Conservation (phyloP, 257 asterid genomes). For the Jaltomata sinuosa region DNA sequence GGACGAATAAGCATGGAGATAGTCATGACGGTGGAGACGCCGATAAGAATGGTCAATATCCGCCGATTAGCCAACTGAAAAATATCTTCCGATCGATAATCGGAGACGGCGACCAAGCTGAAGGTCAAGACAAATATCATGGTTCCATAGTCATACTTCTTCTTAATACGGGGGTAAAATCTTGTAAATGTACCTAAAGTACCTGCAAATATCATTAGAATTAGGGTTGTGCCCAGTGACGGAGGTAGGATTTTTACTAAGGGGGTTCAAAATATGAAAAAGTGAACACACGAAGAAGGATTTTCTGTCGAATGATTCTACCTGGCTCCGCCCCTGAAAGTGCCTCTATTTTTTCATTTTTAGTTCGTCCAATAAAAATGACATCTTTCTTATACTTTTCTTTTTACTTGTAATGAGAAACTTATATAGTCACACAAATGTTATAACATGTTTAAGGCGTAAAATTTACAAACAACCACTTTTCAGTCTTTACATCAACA, state of each 20-base stretch:
- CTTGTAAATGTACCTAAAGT: constrained; percentile 40
- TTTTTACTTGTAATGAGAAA: background rate
- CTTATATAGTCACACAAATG: background rate
- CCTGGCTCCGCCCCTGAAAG: too few relatives aligned
- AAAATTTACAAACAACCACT: too few relatives aligned
- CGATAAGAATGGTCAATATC: constrained; percentile 48
- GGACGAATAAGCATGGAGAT: constrained; percentile 48
- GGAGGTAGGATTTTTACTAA: too few relatives aligned
- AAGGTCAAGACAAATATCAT: constrained; percentile 60
- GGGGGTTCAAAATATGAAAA: too few relatives aligned
- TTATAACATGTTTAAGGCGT: background rate
- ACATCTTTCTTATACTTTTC: background rate
- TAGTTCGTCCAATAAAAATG: background rate
- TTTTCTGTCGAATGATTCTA: too few relatives aligned
- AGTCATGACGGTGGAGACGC: constrained; percentile 42
- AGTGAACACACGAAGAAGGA: too few relatives aligned
- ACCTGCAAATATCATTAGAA: constrained; percentile 25
- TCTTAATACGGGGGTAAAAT: constrained; percentile 51
- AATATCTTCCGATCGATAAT: constrained; percentile 36
- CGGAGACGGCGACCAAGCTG: constrained; percentile 58
- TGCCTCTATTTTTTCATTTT: too few relatives aligned
- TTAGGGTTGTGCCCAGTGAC: too few relatives aligned
- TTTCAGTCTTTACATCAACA: too few relatives aligned
- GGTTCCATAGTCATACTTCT: constrained; percentile 62
- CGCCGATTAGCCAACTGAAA: constrained; percentile 45